Percentiles rank a stretch among this genome's conserved stretches.
Conservation (phyloP, 2,329 filamentous ascomycete genomes). For the Diaporthe australafricana region DNA sequence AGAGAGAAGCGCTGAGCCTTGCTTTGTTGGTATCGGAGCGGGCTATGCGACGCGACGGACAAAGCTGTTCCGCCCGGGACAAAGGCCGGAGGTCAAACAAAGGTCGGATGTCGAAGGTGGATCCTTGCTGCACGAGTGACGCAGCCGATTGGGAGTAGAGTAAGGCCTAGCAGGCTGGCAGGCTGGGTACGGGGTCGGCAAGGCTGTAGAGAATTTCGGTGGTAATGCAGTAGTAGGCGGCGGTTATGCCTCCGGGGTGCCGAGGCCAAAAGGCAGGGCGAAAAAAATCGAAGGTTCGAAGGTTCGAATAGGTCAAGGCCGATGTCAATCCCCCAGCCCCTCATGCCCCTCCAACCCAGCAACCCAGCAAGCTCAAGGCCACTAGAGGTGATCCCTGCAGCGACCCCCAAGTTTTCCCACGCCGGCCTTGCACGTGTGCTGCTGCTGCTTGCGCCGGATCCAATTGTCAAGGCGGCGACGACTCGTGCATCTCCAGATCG, state of each 20-base stretch:
- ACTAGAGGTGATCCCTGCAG: slow-evolving; percentile 11
- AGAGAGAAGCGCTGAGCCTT: neutral
- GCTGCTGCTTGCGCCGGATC: neutral
- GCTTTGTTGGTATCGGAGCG: slow-evolving; percentile 10
- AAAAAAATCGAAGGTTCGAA: slow-evolving; percentile 22
- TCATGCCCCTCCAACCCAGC: no score
- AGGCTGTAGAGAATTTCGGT: neutral
- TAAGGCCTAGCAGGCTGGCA: neutral
- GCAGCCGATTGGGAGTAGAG: neutral
- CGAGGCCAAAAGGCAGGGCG: neutral
- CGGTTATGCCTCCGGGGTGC: neutral
- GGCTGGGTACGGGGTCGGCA: neutral
- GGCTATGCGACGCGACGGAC: slow-evolving; percentile 22
- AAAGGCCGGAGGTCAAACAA: neutral
- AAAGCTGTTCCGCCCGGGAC: neutral
- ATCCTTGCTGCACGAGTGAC: slow-evolving; percentile 12
- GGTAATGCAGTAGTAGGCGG: no score
- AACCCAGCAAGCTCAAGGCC: no score
- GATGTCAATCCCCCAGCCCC: neutral
- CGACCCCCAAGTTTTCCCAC: neutral
- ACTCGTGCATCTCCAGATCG: slow-evolving; percentile 28
- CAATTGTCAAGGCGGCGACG: neutral
- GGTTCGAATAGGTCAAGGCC: neutral
- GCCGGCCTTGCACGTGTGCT: neutral
- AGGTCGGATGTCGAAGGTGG: neutral